These are phyloP conservation scores for Acanthamoeba quina DNA, from an alignment of 208 protist genomes.

Conservation along the genomic window DNA sequence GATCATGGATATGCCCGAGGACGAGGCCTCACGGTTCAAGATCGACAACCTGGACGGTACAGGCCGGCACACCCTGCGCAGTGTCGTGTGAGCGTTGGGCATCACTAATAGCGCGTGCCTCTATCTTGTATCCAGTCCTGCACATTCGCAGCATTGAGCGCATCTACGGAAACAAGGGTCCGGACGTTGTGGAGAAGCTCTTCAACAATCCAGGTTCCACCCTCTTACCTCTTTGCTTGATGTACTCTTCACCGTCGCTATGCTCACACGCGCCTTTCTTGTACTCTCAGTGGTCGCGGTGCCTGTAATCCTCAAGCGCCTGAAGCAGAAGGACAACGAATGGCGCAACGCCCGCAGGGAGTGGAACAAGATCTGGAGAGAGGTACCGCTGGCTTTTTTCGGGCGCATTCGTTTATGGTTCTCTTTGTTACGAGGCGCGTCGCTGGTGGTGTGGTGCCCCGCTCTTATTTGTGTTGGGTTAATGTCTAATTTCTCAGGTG, in stretches of 20 bases:
- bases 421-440: background rate
- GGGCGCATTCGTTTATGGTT: background rate
- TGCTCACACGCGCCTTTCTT: background rate
- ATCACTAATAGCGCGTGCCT: background rate
- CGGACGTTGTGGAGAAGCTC: conserved; percentile 81
- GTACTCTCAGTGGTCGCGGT: conserved; percentile 73
- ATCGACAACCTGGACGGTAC: conserved; percentile 45
- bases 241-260: no score
- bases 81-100: no score
- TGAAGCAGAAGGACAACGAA: conserved; percentile 91
- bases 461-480: background rate
- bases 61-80: background rate
- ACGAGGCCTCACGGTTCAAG: conserved; percentile 65
- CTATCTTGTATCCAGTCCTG: conserved; percentile 54
- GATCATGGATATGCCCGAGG: conserved; percentile 76
- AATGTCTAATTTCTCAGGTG: conserved; percentile 16
- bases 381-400: conserved; percentile 73
- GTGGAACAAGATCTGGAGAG: conserved; percentile 91
- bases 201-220: conserved; percentile 50
- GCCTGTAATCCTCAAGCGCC: conserved; percentile 88
- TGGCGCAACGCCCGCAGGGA: conserved; percentile 86
- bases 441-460: background rate
- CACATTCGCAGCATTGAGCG: conserved; percentile 86
- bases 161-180: conserved; percentile 86
- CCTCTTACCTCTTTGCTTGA: background rate